phyloP scores from a whole-genome alignment of 495 filamentous ascomycete genomes.

The Aspergillus heteromorphus region DNA sequence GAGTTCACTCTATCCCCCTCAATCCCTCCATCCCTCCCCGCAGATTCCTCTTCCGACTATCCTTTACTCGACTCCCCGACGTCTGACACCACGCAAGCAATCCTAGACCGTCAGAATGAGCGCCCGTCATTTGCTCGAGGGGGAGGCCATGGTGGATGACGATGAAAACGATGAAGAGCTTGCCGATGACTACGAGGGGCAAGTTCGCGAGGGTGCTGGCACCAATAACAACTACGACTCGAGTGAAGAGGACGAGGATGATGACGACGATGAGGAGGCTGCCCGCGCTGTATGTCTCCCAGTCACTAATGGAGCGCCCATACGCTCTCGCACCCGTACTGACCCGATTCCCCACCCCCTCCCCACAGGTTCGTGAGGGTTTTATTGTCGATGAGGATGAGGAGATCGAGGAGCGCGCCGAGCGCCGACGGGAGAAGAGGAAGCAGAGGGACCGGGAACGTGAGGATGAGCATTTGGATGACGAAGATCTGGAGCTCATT shows the following conservation, averaged over 20 bases:
- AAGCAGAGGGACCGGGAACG: constrained; percentile 73
- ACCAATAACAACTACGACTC: constrained; percentile 63
- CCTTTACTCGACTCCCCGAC: constrained; percentile 6
- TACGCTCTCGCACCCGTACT: background rate
- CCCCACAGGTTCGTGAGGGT: constrained; percentile 75
- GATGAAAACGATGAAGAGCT: constrained; percentile 91
- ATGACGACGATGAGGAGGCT: constrained; percentile 86
- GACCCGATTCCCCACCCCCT: background rate
- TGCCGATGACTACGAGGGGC: constrained; percentile 69
- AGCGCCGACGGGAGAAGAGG: constrained; percentile 56
- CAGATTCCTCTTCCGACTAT: background rate
- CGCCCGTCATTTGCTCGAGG: constrained; percentile 72
- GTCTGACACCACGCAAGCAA: constrained; percentile 24
- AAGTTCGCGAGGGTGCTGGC: constrained; percentile 43
- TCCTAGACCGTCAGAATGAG: constrained; percentile 49
- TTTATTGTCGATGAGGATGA: constrained; percentile 96
- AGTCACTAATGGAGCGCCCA: background rate
- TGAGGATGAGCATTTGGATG: constrained; percentile 85
- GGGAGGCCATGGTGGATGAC: constrained; percentile 77
- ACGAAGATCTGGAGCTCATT: constrained; percentile 94
- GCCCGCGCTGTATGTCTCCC: constrained; percentile 43
- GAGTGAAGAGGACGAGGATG: constrained; percentile 93
- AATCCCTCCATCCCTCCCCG: background rate
- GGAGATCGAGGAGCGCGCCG: constrained; percentile 61
- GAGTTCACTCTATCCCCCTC: background rate